Conservation (phyloP, 108 stramenopile species). For the Thalassiosira profunda region DNA sequence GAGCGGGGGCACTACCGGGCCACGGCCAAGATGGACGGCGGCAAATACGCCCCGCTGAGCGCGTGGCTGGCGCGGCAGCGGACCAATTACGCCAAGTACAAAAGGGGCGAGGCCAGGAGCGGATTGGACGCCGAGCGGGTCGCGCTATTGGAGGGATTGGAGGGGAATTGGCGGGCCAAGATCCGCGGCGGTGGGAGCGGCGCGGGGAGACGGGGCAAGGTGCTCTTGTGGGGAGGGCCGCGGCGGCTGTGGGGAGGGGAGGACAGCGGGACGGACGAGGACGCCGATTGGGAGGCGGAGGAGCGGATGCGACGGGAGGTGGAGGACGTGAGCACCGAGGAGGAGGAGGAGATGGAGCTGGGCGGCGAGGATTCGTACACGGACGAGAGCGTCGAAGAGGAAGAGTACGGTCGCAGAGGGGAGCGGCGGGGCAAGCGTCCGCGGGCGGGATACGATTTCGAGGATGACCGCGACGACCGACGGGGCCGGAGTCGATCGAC, state of each 20-base stretch:
- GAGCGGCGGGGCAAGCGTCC: too few species aligned
- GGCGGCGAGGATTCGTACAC: background rate
- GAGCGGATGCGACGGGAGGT: background rate
- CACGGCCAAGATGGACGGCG: background rate
- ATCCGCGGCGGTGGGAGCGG: background rate
- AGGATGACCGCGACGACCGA: too few species aligned
- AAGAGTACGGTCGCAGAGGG: too few species aligned
- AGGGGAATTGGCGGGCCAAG: background rate
- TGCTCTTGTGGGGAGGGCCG: too few species aligned
- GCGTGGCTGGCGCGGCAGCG: background rate
- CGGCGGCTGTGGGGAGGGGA: too few species aligned
- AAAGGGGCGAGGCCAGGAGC: background rate
- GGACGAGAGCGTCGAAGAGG: background rate
- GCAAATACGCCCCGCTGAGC: background rate
- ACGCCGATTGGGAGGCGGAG: background rate
- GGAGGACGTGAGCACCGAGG: background rate
- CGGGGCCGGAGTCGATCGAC: background rate
- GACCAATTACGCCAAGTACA: background rate
- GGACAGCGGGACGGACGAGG: too few species aligned
- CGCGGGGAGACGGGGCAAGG: too few species aligned
- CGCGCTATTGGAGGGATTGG: background rate
- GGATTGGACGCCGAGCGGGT: conserved; percentile 1
- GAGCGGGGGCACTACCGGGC: background rate
- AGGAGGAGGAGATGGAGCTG: background rate
- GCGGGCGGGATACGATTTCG: too few species aligned